Evolutionary conservation across 768 basidiomycete genomes (phyloP).

Genomic region (Tulasnella sp.): DNA sequence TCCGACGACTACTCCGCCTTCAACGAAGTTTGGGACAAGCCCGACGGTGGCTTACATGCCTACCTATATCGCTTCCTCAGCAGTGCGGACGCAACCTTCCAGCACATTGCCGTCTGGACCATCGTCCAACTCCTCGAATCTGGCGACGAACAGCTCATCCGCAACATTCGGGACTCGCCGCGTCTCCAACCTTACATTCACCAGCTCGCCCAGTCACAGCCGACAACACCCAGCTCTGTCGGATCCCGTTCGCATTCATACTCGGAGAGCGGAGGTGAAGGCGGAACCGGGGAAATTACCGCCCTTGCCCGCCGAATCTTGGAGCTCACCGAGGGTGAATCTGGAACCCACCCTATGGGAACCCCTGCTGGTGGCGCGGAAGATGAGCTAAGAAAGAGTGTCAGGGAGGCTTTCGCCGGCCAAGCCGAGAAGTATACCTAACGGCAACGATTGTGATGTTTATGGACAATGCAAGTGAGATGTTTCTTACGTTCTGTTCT

Average conservation of each 20-base stretch:
- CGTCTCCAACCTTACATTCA: slow-evolving; percentile 85
- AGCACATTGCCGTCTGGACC: slow-evolving; percentile 99
- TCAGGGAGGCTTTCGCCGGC: slow-evolving; percentile 70
- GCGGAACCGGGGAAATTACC: slow-evolving; percentile 91
- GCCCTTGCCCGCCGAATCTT: slow-evolving; percentile 81
- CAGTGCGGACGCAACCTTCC: slow-evolving; percentile 95
- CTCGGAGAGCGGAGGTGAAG: slow-evolving; percentile 69
- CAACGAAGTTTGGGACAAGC: slow-evolving; percentile 97
- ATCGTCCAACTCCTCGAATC: slow-evolving; percentile 97
- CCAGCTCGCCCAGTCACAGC: slow-evolving; percentile 70
- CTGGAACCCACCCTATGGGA: slow-evolving; percentile 55
- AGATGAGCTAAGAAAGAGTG: slow-evolving; percentile 64
- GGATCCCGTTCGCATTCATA: slow-evolving; percentile 70
- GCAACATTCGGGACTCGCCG: slow-evolving; percentile 84
- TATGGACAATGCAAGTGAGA: not conserved
- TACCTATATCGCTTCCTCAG: slow-evolving; percentile 94
- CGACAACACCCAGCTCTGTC: slow-evolving; percentile 73
- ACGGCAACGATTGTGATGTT: not conserved
- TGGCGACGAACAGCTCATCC: slow-evolving; percentile 88
- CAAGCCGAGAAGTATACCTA: not conserved
- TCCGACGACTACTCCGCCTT: slow-evolving; percentile 95
- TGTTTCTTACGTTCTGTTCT: slow-evolving; percentile 21
- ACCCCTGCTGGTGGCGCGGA: slow-evolving; percentile 35
- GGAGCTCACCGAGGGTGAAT: slow-evolving; percentile 80
- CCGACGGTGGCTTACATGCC: slow-evolving; percentile 94